Conservation (phyloP, 176 grass and related monocot genomes). For the maize (Zea mays) region Zm-B73-REFERENCE-NAM-5.0 NC_050101.1:155723501-155724000, state of each 20-base stretch:
- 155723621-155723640: conserved; percentile 58
- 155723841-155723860: conserved; percentile 70
- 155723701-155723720: conserved; percentile 84
- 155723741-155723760: conserved; percentile 94
- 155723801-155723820: conserved; percentile 58
- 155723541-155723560: conserved; percentile 68
- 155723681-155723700: conserved; percentile 75
- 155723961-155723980: not conserved
- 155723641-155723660: conserved; percentile 78
- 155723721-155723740: conserved; percentile 81
- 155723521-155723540: conserved; percentile 64
- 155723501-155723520: conserved; percentile 23
- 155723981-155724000: not conserved
- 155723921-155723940: conserved; percentile 58
- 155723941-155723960: conserved; percentile 51
- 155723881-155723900: conserved; percentile 58
- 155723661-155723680: conserved; percentile 65
- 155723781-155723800: conserved; percentile 69
- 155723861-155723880: conserved; percentile 69
- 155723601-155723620: conserved; percentile 46
- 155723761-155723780: conserved; percentile 59
- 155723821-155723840: conserved; percentile 49
- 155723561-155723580: conserved; percentile 77
- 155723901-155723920: conserved; percentile 26
- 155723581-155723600: conserved; percentile 96